Conservation (phyloP, 2,329 filamentous ascomycete genomes). For the Monosporascus cannonballus region DNA sequence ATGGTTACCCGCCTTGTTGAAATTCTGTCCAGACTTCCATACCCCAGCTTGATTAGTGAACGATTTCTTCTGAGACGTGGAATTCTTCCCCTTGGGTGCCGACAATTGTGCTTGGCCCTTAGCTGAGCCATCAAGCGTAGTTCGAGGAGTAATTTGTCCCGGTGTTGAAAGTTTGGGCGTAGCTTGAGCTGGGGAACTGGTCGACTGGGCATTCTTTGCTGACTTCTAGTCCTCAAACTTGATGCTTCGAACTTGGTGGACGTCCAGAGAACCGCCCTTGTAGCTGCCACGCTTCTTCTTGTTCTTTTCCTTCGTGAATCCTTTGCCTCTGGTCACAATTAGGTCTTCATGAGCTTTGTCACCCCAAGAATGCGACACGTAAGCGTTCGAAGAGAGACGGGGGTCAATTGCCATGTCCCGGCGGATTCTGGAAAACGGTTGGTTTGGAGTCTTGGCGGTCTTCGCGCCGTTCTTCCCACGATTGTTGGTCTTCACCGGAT, state of each 20-base stretch:
- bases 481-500: constrained; percentile 41
- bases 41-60: too few relatives aligned
- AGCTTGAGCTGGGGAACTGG: background rate
- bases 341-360: constrained; percentile 83
- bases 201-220: constrained; percentile 1
- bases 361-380: constrained; percentile 80
- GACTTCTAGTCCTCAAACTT: constrained; percentile 82
- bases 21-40: too few relatives aligned
- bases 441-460: constrained; percentile 47
- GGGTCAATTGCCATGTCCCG: constrained; percentile 63
- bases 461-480: constrained; percentile 25
- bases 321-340: constrained; percentile 87
- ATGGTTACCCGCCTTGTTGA: background rate
- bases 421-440: constrained; percentile 73
- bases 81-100: background rate
- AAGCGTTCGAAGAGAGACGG: constrained; percentile 71
- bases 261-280: constrained; percentile 82
- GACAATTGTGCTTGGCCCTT: background rate
- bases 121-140: background rate
- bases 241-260: constrained; percentile 73
- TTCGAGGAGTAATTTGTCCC: background rate
- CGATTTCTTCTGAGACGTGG: background rate
- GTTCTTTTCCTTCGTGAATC: constrained; percentile 99
- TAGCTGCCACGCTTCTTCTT: constrained; percentile 94
- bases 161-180: background rate